Evolutionary conservation across 768 basidiomycete genomes (phyloP), one percentile per base, ranked within the genome.

Genomic region (Russula earlei): DNA sequence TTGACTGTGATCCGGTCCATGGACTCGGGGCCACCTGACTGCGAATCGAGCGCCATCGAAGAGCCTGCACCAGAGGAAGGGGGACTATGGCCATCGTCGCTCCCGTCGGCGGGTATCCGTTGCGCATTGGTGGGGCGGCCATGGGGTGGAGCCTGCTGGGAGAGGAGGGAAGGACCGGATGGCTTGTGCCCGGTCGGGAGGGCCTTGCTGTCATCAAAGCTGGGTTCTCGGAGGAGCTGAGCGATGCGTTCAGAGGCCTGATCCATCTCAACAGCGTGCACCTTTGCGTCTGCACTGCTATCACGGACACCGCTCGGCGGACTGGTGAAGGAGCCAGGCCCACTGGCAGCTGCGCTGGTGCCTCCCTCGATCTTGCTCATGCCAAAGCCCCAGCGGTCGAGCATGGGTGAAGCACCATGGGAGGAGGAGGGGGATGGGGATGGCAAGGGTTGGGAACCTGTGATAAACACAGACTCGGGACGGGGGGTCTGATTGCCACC

Each of bases 401-500:
- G 72, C 55, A 68, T 66, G 12, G 90, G 87, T 49, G 81, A 82
- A 20, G 74, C 43, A 75, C 37, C 80, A 65, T 80, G 85, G 4
- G 85, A 84, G 29, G 84, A 86, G 15, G 82, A 83, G 0, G 88
- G 88, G 2, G 87, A 90, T 0, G n/a, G n/a, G n/a, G n/a, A n/a
- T n/a, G 95, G 95, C 5, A 99, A 77, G 0, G 95, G 95, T 66
- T 93, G 95, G 0, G 88, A 91, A 27, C 88, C 91, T 5, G 91
- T 95, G 69, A 97, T 95, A 74, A 87, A 83, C 47, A 85, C 74
- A 8, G 75, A 77, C 64, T 96, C 92, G 14, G 79, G 76, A 44
- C 93, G 78, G 1, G 95, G 95, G 0, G 95, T 98, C 70, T 97
- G 95, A 68, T 96, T 95, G 0, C 95, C 95, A 6, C 94, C 92